Conservation (phyloP, 768 basidiomycete genomes). For the Ramaria rubella region DNA sequence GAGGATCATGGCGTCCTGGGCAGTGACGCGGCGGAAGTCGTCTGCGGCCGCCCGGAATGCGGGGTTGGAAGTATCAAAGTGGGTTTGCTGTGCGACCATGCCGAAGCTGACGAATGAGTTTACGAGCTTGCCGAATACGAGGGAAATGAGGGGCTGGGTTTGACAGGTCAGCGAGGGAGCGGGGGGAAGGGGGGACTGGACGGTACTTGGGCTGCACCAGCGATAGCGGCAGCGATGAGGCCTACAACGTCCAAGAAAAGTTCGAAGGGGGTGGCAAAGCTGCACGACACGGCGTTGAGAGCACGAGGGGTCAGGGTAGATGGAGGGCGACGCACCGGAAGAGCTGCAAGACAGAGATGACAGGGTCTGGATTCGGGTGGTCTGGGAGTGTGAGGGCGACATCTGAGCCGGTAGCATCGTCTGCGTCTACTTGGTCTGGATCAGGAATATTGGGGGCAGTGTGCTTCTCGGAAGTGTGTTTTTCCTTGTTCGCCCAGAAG, state of each 20-base stretch:
- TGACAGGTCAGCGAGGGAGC: background rate
- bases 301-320: no score
- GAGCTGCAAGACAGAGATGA: background rate
- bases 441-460: no score
- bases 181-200: background rate
- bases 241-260: constrained; percentile 62
- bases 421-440: no score
- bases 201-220: constrained; percentile 75
- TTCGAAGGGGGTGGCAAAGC: constrained; percentile 73
- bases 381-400: background rate
- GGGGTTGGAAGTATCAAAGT: constrained; percentile 22
- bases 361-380: background rate
- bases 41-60: constrained; percentile 30
- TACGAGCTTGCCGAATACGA: constrained; percentile 81
- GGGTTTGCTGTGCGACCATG: constrained; percentile 16
- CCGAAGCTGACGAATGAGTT: constrained; percentile 64
- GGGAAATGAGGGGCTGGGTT: constrained; percentile 62
- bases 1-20: constrained; percentile 56
- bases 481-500: no score
- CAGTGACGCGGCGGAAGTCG: constrained; percentile 46
- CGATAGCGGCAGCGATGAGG: constrained; percentile 59
- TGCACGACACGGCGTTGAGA: no score
- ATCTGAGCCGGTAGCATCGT: background rate
- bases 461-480: no score
- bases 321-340: background rate